These are phyloP conservation scores for Ormosia semicastrata DNA, from an alignment of 306 rosid species.

Conservation along the genomic window DNA sequence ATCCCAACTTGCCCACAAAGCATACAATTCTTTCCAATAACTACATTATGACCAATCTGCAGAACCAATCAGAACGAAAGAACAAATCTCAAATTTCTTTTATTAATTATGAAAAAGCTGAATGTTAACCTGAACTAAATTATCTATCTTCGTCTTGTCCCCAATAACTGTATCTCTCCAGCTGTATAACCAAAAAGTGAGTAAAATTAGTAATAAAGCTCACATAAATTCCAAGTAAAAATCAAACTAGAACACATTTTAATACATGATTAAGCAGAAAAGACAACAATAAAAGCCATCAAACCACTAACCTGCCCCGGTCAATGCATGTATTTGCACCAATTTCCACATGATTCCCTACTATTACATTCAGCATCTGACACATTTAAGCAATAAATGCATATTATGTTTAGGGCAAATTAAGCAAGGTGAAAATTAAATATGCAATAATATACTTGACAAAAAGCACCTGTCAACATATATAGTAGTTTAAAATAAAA, in stretches of 20 bases:
- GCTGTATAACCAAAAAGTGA: constrained; percentile 49
- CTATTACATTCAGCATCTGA: constrained; percentile 71
- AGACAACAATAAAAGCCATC: background rate
- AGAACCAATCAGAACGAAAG: constrained; percentile 36
- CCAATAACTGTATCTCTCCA: constrained; percentile 94
- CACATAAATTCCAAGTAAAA: constrained; percentile 21
- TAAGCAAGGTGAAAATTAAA: background rate
- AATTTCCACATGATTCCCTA: constrained; percentile 78
- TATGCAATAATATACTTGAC: background rate
- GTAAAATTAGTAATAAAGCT: constrained; percentile 24
- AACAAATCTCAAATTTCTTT: background rate
- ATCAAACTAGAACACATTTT: constrained; percentile 11
- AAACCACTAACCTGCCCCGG: constrained; percentile 76
- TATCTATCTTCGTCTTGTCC: constrained; percentile 82
- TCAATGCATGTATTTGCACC: constrained; percentile 94
- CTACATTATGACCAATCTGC: constrained; percentile 92
- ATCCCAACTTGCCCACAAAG: constrained; percentile 98
- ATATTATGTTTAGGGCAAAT: background rate
- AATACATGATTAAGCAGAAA: background rate
- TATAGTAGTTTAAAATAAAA: constrained; percentile 10
- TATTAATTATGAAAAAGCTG: background rate
- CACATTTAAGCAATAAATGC: constrained; percentile 31
- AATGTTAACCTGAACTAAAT: constrained; percentile 85
- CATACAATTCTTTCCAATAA: constrained; percentile 76
- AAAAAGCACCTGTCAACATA: background rate